phyloP scores from a whole-genome alignment of 176 grass and related monocot genomes.

The Cenchrus fungigraminus region DNA sequence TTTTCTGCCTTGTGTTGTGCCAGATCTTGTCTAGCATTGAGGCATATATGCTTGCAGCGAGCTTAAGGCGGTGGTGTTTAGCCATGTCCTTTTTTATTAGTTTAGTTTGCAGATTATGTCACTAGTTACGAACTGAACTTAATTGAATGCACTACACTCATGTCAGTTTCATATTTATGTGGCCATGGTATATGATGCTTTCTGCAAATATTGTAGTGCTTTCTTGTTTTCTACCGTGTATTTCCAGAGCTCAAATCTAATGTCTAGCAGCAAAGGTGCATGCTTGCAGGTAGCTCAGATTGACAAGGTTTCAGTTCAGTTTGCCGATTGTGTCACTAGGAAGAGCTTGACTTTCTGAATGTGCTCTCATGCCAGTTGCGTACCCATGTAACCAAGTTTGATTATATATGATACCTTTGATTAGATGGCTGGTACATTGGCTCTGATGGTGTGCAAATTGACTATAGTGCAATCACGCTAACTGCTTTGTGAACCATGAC shows the following conservation, averaged over 20 bases:
- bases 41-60: background rate
- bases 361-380: background rate
- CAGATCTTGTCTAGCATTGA: background rate
- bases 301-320: background rate
- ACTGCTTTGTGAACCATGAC: background rate
- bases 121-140: background rate
- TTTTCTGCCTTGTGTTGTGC: background rate
- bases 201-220: background rate
- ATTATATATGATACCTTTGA: background rate
- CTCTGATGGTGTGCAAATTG: background rate
- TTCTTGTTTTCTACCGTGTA: background rate
- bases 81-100: background rate
- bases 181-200: background rate
- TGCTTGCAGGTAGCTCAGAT: background rate
- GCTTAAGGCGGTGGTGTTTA: background rate
- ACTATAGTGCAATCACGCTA: slow-evolving; percentile 2
- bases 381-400: background rate
- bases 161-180: background rate
- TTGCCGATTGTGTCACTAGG: background rate
- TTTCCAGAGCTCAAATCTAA: background rate
- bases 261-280: background rate
- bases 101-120: background rate
- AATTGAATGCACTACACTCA: background rate
- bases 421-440: background rate
- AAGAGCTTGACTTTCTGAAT: background rate